Evolutionary conservation across 495 filamentous ascomycete genomes (phyloP), one percentile per base, ranked within the genome.

Genomic region (Monascus purpureus): DNA sequence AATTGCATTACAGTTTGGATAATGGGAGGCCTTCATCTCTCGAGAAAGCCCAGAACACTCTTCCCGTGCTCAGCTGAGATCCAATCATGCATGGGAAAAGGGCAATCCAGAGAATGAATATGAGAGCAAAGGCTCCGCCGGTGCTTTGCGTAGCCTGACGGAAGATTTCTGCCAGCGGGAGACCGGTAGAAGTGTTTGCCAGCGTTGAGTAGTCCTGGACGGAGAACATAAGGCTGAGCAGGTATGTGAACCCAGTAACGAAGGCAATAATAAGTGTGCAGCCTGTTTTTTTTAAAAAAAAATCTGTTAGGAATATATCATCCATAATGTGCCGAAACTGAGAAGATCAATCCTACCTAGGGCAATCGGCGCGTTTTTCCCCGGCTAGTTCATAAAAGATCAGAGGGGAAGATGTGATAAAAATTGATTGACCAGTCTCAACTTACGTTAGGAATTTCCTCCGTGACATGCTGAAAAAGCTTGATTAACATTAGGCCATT

Each of bases 81-180:
- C 72, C 65, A 30, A 75, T 52, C 18, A 56, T 42, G 18, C 50
- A 56, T 14, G 52, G 52, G 2, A 49, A 50, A 4, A 56, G 31
- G 1, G 50, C 52, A 61, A 79, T 45, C 49, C 76, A 72, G 24
- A 78, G 49, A 38, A 86, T 65, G 43, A 84, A 65, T 3, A 84
- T 61, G 1, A 61, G 43, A 3, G 49, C 54, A 16, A 62, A 52
- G 2, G 56, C 51, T 4, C 79, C 81, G 2, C 73, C 64, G 0
- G 63, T 63, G 12, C 61, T 75, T 2, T 67, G 73, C 0, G 82
- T 84, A 0, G 77, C 74, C 55, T 86, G 81, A 8, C 46, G 60
- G 50, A 87, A 88, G 29, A 87, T 75, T 28, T 68, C 69, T 5
- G 79, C 73, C 2, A 86, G 66, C 0, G 82, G 81, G 39, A 82